Base-by-base conservation (phyloP, 148 eudicot species). In the Hydrangea macrophylla region DNA sequence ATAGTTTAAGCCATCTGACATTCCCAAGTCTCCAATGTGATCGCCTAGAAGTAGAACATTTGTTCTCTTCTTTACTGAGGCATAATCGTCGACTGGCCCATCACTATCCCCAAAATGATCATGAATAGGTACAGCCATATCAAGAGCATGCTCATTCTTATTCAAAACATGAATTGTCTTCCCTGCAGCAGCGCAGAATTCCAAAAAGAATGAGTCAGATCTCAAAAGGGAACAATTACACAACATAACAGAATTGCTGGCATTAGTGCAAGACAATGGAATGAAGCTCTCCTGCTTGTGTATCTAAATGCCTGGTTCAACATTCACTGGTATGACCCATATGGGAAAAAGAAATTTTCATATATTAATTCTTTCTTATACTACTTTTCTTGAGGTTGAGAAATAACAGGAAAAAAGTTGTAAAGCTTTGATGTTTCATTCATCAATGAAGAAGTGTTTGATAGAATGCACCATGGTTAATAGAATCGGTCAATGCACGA, bases 141-240 rank as follows among this genome's bases (percentile, higher is more conserved):
- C 91, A 62, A 92, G 87, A 61, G 98, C 96, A 79, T 92, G 98
- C 74, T 92, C 98, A 58, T 92, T 92, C 82, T 92, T 92, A 77
- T 92, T 92, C 65, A 92, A 70, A 51, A 86, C 90, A 77, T 92
- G 98, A 78, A 92, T 92, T n/a, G 90, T 86, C 77, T 92, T 92
- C 55, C 98, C 98, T 92, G 84, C 36, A 72, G 65, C 62, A 58
- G 67, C 58, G 39, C 42, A 42, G 50, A 17, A 57, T 31, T 69
- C 36, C 6, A 3, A 13, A 26, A 57, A 7, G 35, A 7, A 57
- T 57, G 15, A 11, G 7, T 11, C 31, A 25, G 50, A 42, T 48
- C 23, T 1, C 17, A 5, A 15, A 1, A 48, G 6, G 5, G 0
- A 42, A 42, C 11, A 12, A 42, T 1, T 18, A 42, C 15, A 42